Evolutionary conservation across 2,329 filamentous ascomycete species (phyloP), one percentile per base, ranked within the genome.

Genomic region (Neurospora sp.): DNA sequence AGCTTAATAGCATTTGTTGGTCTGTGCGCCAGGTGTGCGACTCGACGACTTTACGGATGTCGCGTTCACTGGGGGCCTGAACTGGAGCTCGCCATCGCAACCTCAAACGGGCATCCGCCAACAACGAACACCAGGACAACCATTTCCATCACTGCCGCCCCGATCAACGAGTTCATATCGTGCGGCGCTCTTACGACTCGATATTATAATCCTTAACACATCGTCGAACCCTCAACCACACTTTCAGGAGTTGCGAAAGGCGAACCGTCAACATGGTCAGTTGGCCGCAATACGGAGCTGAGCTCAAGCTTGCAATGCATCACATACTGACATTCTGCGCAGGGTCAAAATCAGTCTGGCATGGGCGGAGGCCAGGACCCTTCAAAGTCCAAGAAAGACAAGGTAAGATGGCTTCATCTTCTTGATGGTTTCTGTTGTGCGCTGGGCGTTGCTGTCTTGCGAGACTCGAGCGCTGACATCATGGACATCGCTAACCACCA

Each of bases 311-410:
- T 36, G 52, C 52, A 52, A 66, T 36, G 19, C 41, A 66, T 6
- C 66, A 19, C 57, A 33, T 70, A 68, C 73, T 76, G 70, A 75
- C 74, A 66, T 28, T 8, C 66, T 70, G n/a, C 71, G 69, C 74
- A 93, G 91, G 91, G 91, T 86, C 91, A 92, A 83, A 90, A 91
- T 76, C 91, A 96, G 81, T 97, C 94, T 80, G 92, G 92, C 79
- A 91, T 96, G 84, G 93, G 92, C 77, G 89, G 89, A 70, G 88
- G 88, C 72, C 88, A 89, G 72, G 92, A 95, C 79, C 52, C 52
- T 33, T 62, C 52, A 62, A 62, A 62, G 52, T 62, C 52, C 52
- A 91, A 91, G 74, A 91, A 91, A 74, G 90, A 95, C 76, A 91
- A 94, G 84, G 94, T 67, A n/a, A 23, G 41, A 41, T 66, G 37